Conservation (phyloP, 257 asterid species). For the Solanum paucissectum region DNA sequence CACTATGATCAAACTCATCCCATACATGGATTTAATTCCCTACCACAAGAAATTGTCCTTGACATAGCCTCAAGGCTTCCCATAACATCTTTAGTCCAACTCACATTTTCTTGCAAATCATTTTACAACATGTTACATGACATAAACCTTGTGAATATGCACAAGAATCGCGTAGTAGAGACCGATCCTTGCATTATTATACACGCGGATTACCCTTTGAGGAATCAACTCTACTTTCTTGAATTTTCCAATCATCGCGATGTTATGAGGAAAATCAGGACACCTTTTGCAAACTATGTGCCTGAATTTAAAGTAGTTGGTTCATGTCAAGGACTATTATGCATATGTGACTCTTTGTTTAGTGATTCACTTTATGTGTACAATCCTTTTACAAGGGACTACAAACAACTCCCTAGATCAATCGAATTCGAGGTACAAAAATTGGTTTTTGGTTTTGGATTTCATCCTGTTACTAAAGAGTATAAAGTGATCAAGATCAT, state of each 20-base stretch:
- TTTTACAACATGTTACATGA: constrained; percentile 8
- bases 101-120: constrained; percentile 16
- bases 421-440: background rate
- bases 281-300: constrained; percentile 20
- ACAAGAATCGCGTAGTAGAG: background rate
- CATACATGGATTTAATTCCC: background rate
- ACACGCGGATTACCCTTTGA: constrained; percentile 10
- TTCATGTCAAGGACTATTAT: background rate
- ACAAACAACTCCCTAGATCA: constrained; percentile 14
- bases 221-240: constrained; percentile 27
- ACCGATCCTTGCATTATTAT: background rate
- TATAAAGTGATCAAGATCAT: constrained; percentile 37
- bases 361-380: background rate
- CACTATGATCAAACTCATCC: background rate
- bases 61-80: background rate
- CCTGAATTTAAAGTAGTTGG: constrained; percentile 22
- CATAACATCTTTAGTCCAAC: constrained; percentile 1
- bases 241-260: constrained; percentile 1
- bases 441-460: constrained; percentile 25
- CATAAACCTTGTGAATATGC: constrained; percentile 5
- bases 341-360: background rate
- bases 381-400: background rate
- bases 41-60: constrained; percentile 18
- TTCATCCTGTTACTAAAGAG: background rate
- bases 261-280: background rate